Conservation (phyloP, 164 flowering plant species). For the Houttuynia cordata region DNA sequence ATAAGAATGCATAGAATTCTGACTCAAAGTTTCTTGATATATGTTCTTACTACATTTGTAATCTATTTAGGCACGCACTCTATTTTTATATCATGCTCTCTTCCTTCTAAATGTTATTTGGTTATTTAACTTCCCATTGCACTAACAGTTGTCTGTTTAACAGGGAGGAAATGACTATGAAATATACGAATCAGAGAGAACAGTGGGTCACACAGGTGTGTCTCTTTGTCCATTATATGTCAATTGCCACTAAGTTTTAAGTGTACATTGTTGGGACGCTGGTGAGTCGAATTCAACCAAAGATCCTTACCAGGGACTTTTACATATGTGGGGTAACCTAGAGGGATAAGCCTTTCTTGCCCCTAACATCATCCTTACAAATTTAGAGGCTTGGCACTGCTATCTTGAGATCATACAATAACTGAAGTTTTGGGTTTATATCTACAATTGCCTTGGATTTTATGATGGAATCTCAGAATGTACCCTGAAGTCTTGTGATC, state of each 20-base stretch:
- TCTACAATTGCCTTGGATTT: no score
- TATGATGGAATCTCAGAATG: no score
- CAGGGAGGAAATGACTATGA: conserved; percentile 98
- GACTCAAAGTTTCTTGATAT: no score
- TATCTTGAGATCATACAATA: not conserved
- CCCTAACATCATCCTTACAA: no score
- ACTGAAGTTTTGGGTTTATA: no score
- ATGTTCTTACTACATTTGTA: no score
- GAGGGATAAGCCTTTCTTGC: no score
- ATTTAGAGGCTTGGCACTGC: not conserved
- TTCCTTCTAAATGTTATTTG: not conserved
- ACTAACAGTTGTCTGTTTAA: not conserved
- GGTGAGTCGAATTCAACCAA: not conserved
- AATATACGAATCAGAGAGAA: conserved; percentile 71
- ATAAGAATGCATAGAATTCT: no score
- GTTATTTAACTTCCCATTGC: no score
- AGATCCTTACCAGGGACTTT: not conserved
- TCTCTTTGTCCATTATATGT: not conserved
- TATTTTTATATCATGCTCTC: not conserved
- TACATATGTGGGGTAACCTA: no score
- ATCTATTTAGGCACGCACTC: no score
- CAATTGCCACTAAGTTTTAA: not conserved
- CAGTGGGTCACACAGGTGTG: conserved; percentile 87
- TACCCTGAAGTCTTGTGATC: no score
- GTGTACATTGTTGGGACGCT: not conserved